Conservation (phyloP, 805 yeast species). For the Starmerella tilneyi region DNA sequence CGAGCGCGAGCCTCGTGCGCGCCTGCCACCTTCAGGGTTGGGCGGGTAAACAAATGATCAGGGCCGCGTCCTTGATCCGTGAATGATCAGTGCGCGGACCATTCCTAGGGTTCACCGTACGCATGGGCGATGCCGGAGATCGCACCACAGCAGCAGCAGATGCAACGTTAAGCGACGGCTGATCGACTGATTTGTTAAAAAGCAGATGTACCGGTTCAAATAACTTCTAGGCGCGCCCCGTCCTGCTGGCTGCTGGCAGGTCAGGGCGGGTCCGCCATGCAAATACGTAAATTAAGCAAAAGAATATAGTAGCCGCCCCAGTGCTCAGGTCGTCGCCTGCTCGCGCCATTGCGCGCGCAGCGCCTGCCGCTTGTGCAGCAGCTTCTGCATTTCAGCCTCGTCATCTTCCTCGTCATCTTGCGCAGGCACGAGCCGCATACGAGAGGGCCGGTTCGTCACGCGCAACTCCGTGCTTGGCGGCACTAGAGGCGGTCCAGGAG, state of each 20-base stretch:
- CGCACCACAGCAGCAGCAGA: too few relatives aligned
- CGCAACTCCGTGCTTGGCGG: background rate
- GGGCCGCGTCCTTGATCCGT: conserved; percentile 8
- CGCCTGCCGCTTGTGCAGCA: conserved; percentile 21
- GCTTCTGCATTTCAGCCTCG: conserved; percentile 22
- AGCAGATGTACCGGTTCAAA: too few relatives aligned
- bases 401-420: conserved; percentile 19
- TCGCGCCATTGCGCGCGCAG: conserved; percentile 23
- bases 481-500: background rate
- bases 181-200: too few relatives aligned
- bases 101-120: background rate
- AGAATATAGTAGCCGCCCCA: too few relatives aligned
- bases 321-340: conserved; percentile 9
- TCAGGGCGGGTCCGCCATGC: too few relatives aligned
- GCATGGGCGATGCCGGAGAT: background rate
- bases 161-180: too few relatives aligned
- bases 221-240: too few relatives aligned
- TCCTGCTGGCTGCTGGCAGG: too few relatives aligned
- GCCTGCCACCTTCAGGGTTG: background rate
- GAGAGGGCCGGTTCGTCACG: conserved; percentile 20
- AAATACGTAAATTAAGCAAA: too few relatives aligned
- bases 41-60: conserved; percentile 6
- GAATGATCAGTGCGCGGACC: background rate
- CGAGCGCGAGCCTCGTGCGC: too few relatives aligned
- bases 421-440: conserved; percentile 21